These are phyloP conservation scores for Hymenoscyphus fraxineus DNA, from an alignment of 2,329 filamentous ascomycete species.

Conservation along the genomic window DNA sequence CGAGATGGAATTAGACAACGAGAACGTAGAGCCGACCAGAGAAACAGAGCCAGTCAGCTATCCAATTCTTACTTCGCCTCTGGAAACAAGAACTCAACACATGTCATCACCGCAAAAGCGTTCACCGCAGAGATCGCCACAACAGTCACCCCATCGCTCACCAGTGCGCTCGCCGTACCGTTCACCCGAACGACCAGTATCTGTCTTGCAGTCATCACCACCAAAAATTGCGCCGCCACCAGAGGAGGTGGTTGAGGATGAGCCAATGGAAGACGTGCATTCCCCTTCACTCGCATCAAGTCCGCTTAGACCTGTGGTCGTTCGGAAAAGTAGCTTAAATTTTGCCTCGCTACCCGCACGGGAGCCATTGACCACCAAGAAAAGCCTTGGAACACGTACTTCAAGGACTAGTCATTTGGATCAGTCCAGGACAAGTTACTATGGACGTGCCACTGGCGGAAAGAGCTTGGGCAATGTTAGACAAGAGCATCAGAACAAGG, in stretches of 20 bases:
- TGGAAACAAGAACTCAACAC: conserved; percentile 19
- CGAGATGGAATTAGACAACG: conserved; percentile 12
- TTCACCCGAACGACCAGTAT: conserved; percentile 10
- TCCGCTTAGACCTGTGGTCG: conserved; percentile 65
- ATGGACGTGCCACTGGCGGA: conserved; percentile 68
- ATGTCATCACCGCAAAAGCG: conserved; percentile 24
- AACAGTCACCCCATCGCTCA: conserved; percentile 4
- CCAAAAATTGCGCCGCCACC: conserved; percentile 14
- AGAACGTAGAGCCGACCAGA: conserved; percentile 3
- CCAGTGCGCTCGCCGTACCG: conserved; percentile 3
- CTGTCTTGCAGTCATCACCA: conserved; percentile 9
- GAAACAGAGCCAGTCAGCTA: conserved; percentile 7
- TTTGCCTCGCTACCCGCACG: conserved; percentile 90
- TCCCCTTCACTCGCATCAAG: conserved; percentile 69
- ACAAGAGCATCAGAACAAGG: conserved; percentile 48
- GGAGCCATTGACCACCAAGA: conserved; percentile 80
- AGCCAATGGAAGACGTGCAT: conserved; percentile 44
- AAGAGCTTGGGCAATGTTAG: conserved; percentile 59
- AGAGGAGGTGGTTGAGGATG: conserved; percentile 30
- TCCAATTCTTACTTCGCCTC: conserved; percentile 22
- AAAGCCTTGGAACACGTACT: conserved; percentile 69
- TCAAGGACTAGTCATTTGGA: conserved; percentile 80
- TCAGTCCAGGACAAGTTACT: conserved; percentile 66
- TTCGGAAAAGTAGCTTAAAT: conserved; percentile 91
- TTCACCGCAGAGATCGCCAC: conserved; percentile 21